Evolutionary conservation across 202 grass and related monocot species (phyloP), one percentile per base, ranked within the genome.

Genomic region (Zizania palustris): DNA sequence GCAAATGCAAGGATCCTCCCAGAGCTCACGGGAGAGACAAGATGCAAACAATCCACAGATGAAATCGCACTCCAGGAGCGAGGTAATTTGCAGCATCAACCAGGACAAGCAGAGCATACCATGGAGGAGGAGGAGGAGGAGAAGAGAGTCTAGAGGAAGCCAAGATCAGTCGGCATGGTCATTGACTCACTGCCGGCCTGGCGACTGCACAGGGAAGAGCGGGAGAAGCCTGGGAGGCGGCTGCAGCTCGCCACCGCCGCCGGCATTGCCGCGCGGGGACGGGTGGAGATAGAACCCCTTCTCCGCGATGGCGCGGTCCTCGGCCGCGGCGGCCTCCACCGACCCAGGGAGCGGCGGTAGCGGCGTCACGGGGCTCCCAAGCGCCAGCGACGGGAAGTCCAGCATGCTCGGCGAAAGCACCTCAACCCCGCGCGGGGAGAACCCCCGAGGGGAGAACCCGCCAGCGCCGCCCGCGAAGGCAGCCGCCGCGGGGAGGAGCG

Each of bases 331-430:
- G 9, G 84, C 88, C 61, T 69, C 90, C 40, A 35, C 11, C 45
- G 93, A 82, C 18, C 75, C 76, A 0, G 88, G 86, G 55, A 90
- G 91, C 69, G 81, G 84, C 60, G 85, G 87, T 11, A 97, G 85
- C 49, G 94, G 91, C 73, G 94, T 97, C 45, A 97, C 86, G 40
- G 94, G 94, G 91, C 94, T 97, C 38, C 82, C 87, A 22, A 97
- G 91, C 66, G 77, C 91, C 73, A 93, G 77, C 38, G 91, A 92
- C 15, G 84, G 94, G 60, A 93, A 89, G 34, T 93, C 90, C 41
- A 97, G 80, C 79, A 94, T 78, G 88, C 86, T 93, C 11, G 91
- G 89, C 11, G 93, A 93, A 9, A 97, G 80, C 21, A 93, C 68
- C 39, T 97, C 91, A 15, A 86, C 0, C 3, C 86, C 86, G 36